These are phyloP conservation scores for Durusdinium trenchii DNA, from an alignment of 73 alveolate species.

Conservation along the genomic window DNA sequence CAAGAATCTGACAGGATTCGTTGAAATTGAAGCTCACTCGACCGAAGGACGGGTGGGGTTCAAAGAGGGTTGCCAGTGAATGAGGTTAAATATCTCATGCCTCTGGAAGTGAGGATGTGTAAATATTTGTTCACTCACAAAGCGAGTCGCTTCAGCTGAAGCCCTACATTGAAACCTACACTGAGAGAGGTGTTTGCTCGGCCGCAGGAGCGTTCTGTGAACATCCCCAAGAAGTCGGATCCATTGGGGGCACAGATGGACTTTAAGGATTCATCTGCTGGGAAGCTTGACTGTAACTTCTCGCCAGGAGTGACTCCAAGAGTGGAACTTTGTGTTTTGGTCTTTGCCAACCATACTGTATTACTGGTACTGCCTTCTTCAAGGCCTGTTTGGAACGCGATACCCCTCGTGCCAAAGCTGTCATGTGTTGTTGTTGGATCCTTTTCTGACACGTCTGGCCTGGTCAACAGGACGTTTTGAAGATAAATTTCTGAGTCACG, in stretches of 20 bases:
- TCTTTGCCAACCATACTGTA: background rate
- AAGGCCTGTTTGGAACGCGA: too few relatives aligned
- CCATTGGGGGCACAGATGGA: slow-evolving; percentile 34
- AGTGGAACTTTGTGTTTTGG: background rate
- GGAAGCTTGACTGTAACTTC: background rate
- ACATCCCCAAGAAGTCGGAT: background rate
- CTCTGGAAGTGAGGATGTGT: too few relatives aligned
- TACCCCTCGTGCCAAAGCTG: background rate
- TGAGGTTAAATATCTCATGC: too few relatives aligned
- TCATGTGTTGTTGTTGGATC: background rate
- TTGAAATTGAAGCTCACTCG: slow-evolving; percentile 6
- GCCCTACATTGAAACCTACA: too few relatives aligned
- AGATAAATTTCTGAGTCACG: background rate
- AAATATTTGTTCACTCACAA: too few relatives aligned
- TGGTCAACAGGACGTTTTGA: background rate
- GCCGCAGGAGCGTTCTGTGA: background rate
- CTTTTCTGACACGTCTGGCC: background rate
- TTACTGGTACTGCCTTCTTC: too few relatives aligned
- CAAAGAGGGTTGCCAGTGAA: too few relatives aligned
- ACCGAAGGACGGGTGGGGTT: background rate
- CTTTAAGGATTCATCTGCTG: slow-evolving; percentile 15
- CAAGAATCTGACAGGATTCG: too few relatives aligned
- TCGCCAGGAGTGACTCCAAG: background rate
- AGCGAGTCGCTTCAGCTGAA: too few relatives aligned
- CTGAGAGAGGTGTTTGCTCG: background rate